Conservation (phyloP, 495 filamentous ascomycete species). For the Rhypophila decipiens region DNA sequence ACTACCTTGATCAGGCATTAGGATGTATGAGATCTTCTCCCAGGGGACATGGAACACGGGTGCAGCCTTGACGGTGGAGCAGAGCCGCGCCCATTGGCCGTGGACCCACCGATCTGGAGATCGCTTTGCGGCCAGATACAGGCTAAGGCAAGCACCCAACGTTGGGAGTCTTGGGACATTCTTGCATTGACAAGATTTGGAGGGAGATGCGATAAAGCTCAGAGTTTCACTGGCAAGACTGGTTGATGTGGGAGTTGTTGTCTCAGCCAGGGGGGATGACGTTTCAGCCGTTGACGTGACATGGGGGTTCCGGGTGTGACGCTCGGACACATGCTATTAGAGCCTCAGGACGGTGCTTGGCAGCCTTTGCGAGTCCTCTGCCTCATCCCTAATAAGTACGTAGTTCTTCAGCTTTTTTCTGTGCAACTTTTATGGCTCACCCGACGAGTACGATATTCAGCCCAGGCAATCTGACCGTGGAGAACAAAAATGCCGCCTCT, state of each 20-base stretch:
- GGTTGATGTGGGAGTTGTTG: conserved; percentile 7
- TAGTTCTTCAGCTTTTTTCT: no score
- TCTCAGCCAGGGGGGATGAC: conserved; percentile 11
- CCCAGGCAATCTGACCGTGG: no score
- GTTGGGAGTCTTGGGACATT: background rate
- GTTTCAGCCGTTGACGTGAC: conserved; percentile 20
- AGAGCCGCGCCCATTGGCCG: background rate
- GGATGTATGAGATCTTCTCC: conserved; percentile 6
- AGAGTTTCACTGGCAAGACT: conserved; percentile 14
- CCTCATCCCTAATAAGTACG: no score
- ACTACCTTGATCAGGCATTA: background rate
- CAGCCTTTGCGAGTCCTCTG: no score
- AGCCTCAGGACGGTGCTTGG: no score
- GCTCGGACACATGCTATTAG: conserved; percentile 5
- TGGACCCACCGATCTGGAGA: conserved; percentile 6
- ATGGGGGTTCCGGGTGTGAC: conserved; percentile 1
- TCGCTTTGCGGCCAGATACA: conserved; percentile 4
- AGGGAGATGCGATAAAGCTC: no score
- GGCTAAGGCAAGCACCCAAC: no score
- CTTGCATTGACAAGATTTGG: conserved; percentile 14
- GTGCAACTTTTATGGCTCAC: no score
- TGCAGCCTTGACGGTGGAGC: background rate
- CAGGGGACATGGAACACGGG: background rate
- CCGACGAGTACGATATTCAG: no score
- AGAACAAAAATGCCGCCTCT: no score